Conservation (phyloP, 345 rosid species). For the Acer negundo region DNA sequence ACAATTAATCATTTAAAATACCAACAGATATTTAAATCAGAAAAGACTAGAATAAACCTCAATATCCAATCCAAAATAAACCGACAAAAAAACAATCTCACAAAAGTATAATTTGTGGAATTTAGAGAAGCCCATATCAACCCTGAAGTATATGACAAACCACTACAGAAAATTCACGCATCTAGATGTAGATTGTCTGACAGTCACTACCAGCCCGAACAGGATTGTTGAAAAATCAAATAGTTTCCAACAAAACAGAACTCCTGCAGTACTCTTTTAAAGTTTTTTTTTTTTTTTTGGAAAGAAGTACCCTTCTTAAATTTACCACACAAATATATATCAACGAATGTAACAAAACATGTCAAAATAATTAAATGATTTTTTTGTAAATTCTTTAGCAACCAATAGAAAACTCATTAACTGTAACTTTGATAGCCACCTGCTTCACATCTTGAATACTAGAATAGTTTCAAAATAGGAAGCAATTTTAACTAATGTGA, state of each 20-base stretch:
- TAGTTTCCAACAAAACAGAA: background rate
- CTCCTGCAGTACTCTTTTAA: background rate
- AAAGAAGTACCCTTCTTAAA: no score
- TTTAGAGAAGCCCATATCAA: background rate
- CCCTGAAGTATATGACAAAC: background rate
- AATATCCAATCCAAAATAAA: background rate
- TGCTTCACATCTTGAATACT: background rate
- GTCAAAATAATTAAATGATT: background rate
- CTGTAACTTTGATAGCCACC: background rate
- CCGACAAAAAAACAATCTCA: background rate
- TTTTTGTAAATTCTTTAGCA: background rate
- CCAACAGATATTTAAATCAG: conserved; percentile 24
- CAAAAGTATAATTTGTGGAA: background rate
- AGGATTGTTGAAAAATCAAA: background rate
- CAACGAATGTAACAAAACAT: conserved; percentile 3
- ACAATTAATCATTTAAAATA: conserved; percentile 13
- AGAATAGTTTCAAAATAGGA: background rate
- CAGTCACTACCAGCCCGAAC: background rate
- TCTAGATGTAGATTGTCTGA: background rate
- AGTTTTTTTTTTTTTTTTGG: no score
- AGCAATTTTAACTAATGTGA: background rate
- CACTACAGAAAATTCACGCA: background rate
- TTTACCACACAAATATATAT: background rate
- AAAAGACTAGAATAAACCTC: background rate
- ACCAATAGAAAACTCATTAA: background rate